These are phyloP conservation scores for Colletotrichum godetiae DNA, from an alignment of 2,329 filamentous ascomycete species.

Conservation along the genomic window DNA sequence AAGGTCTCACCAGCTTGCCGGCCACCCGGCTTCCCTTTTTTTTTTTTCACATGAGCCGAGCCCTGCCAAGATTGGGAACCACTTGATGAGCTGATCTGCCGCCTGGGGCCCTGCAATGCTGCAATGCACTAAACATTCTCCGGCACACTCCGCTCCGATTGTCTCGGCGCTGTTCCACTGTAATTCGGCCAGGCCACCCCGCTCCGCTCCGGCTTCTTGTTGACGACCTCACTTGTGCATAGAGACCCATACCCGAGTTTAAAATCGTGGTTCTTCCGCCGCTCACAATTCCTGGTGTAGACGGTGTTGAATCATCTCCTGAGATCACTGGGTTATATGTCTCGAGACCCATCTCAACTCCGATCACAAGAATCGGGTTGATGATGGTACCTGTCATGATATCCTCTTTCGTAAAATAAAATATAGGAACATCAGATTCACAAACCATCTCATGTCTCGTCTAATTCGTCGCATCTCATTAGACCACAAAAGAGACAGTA, in stretches of 20 bases:
- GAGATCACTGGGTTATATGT: too few relatives aligned
- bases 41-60: not conserved
- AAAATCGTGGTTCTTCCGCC: too few relatives aligned
- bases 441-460: too few relatives aligned
- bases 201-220: not conserved
- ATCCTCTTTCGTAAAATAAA: too few relatives aligned
- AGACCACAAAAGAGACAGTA: not conserved
- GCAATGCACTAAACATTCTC: not conserved
- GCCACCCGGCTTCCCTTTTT: not conserved
- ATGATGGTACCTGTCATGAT: too few relatives aligned
- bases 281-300: too few relatives aligned
- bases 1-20: constrained; percentile 1
- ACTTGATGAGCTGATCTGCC: not conserved
- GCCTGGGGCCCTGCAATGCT: not conserved
- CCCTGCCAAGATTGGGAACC: constrained; percentile 8
- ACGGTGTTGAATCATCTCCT: too few relatives aligned
- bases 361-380: too few relatives aligned
- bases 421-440: too few relatives aligned
- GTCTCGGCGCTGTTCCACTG: constrained; percentile 1
- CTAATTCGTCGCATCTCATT: not conserved
- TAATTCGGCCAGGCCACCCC: not conserved
- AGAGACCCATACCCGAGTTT: too few relatives aligned
- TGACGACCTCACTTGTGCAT: not conserved
- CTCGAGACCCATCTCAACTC: too few relatives aligned
- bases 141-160: constrained; percentile 15